Evolutionary conservation across 148 eudicot genomes (phyloP), one percentile per base, ranked within the genome.

Genomic region (Silene conica): DNA sequence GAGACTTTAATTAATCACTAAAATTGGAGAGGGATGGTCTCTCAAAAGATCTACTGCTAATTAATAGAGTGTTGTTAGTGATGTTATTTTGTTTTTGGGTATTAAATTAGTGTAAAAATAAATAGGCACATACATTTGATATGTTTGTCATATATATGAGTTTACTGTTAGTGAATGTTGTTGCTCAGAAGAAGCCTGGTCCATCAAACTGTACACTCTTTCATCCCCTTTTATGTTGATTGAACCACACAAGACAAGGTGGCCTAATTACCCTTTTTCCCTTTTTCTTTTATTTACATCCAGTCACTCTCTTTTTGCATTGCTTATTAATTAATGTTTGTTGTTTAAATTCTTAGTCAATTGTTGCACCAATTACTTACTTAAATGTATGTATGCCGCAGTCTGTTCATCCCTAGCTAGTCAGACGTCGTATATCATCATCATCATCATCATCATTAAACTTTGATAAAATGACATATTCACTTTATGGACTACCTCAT

Each of bases 161-260:
- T 67, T 46, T 16, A 18, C 45, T 69, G 70, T 38, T 31, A 54
- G 48, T 60, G 76, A 23, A 63, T 22, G 63, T 62, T 78, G 72
- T 66, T 69, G 26, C 52, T 76, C 69, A 79, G 81, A 59, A 59
- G 63, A 11, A 45, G 4, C 31, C 21, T 73, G 61, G 56, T 78
- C 83, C 81, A 83, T 77, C 79, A 79, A 71, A 58, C 87, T 78
- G 81, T 69, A 62, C 74, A 67, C 55, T 56, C 67, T 45, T 57
- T 56, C 8, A 48, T 57, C 19, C 43, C 78, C 79, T 67, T 76
- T 81, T 74, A 79, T 34, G 73, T 77, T 89, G 93, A 89, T 89
- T 89, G 89, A 91, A 89, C 91, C 65, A 87, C 80, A 87, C 93
- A 85, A 78, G 80, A 87, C 93, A 85, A 78, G 73, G 59, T 71